Percentiles rank a stretch among this genome's conserved stretches.
phyloP scores from a whole-genome alignment of 164 flowering plant genomes.

The Vitis cinerea region DNA sequence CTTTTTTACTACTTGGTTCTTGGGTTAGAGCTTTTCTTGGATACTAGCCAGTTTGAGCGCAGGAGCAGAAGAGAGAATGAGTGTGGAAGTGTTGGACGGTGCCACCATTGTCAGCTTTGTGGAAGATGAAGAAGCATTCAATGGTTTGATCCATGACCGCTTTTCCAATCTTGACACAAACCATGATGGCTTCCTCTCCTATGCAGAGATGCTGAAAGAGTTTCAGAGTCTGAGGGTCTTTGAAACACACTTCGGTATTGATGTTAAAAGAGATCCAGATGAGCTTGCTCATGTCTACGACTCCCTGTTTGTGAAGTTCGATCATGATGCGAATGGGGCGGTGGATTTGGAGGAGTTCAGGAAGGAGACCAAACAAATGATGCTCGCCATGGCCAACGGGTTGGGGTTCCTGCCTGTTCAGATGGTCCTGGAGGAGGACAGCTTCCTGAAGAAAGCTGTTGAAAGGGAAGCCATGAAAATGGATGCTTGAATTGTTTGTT shows the following conservation, averaged over 20 bases:
- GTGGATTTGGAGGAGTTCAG: constrained; percentile 38
- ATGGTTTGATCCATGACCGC: constrained; percentile 8
- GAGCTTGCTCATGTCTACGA: constrained; percentile 23
- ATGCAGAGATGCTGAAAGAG: constrained; percentile 32
- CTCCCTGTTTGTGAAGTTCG: constrained; percentile 28
- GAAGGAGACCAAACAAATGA: constrained; percentile 29
- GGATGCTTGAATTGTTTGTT: constrained; percentile 2
- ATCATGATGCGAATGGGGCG: constrained; percentile 29
- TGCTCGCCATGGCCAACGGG: constrained; percentile 39
- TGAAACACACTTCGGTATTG: constrained; percentile 33
- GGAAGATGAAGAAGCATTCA: constrained; percentile 32
- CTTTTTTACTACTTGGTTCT: too few species aligned
- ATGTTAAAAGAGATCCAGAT: constrained; percentile 24
- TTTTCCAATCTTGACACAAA: constrained; percentile 26
- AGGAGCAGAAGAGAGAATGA: constrained; percentile 19
- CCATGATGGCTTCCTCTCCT: constrained; percentile 32
- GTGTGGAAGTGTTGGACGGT: constrained; percentile 33
- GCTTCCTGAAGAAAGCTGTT: constrained; percentile 35
- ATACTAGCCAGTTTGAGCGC: too few species aligned
- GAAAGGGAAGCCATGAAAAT: constrained; percentile 16
- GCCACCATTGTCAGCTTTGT: constrained; percentile 28
- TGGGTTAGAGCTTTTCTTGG: too few species aligned
- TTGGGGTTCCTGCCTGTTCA: constrained; percentile 35
- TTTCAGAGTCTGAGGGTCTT: constrained; percentile 28
- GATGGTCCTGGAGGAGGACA: constrained; percentile 34